Conservation (phyloP, 495 filamentous ascomycete genomes). For the Trichoderma erinaceum region DNA sequence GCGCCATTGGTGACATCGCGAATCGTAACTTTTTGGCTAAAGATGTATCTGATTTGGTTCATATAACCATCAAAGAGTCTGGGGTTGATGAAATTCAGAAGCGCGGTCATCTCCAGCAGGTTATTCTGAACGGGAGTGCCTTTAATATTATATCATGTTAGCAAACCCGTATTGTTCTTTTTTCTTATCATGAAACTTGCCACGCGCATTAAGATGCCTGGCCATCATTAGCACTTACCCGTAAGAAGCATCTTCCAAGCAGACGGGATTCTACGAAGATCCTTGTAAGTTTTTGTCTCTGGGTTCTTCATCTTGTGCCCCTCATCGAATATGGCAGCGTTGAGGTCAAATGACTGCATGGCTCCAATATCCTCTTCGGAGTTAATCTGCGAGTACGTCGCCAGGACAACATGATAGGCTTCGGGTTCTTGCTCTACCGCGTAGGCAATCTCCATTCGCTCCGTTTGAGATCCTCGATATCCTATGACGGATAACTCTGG, state of each 20-base stretch:
- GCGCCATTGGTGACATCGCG: slow-evolving; percentile 66
- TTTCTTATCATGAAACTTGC: no score
- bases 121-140: slow-evolving; percentile 97
- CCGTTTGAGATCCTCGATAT: slow-evolving; percentile 68
- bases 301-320: slow-evolving; percentile 88
- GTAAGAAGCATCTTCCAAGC: slow-evolving; percentile 80
- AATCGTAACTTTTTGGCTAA: slow-evolving; percentile 83
- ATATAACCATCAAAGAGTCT: slow-evolving; percentile 66
- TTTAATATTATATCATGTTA: neutral
- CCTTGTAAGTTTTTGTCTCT: slow-evolving; percentile 70
- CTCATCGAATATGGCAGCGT: slow-evolving; percentile 83
- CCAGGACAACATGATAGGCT: slow-evolving; percentile 77
- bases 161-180: neutral
- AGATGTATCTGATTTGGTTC: slow-evolving; percentile 72
- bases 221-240: neutral
- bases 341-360: slow-evolving; percentile 37
- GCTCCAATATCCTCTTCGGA: slow-evolving; percentile 35
- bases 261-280: slow-evolving; percentile 69
- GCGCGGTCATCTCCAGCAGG: slow-evolving; percentile 78
- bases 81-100: slow-evolving; percentile 88
- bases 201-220: neutral
- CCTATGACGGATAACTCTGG: slow-evolving; percentile 66
- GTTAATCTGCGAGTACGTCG: slow-evolving; percentile 62
- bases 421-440: slow-evolving; percentile 55
- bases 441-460: slow-evolving; percentile 59